Base-by-base conservation (phyloP, 768 basidiomycete genomes). In the Serendipita sp. region DNA sequence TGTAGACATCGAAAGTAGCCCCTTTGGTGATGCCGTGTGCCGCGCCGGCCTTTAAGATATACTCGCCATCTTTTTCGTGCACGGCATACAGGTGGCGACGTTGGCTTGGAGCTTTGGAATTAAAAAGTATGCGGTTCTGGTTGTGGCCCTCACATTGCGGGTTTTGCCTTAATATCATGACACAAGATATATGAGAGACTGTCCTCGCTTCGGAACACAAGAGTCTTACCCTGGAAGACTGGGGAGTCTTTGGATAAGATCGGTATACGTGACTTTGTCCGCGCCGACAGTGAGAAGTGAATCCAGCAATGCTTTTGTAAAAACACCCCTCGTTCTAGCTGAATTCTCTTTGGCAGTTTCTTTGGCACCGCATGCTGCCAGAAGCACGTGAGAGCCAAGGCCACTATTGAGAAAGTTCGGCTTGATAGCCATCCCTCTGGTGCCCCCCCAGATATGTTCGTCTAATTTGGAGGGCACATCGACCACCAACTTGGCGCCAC, bases 11-110 rank as follows among this genome's bases (percentile, higher is more conserved):
- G 66, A 88, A 78, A 67, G 85, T 81, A 7, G 79, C 83, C 54
- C 85, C 85, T 66, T 80, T 79, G n/a, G 79, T 77, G 18, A 87
- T 75, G 1, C 85, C 85, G 66, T 86, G 84, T 3, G 83, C 79
- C 0, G 79, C 77, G 11, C 86, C 86, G 44, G 81, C 78, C 35
- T 79, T 79, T 79, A 48, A 85, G 68, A 44, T 76, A 75, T 36
- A 74, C 73, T 56, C 78, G 72, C 15, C 76, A 70, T 51, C 75
- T 75, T 44, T 79, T 77, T 23, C 23, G 23, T 23, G 23, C 23
- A 23, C 32, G 45, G 18, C 48, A 65, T 80, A 81, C 41, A 74
- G 74, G 18, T 73, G 70, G 69, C 86, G 81, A 32, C 77, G 71
- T 44, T 73, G 69, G 69, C 86, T 86, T 30, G 85, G 84, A 16